Evolutionary conservation across 1,139 yeast genomes (phyloP).

Genomic region (Nakaseomyces delphensis): DNA sequence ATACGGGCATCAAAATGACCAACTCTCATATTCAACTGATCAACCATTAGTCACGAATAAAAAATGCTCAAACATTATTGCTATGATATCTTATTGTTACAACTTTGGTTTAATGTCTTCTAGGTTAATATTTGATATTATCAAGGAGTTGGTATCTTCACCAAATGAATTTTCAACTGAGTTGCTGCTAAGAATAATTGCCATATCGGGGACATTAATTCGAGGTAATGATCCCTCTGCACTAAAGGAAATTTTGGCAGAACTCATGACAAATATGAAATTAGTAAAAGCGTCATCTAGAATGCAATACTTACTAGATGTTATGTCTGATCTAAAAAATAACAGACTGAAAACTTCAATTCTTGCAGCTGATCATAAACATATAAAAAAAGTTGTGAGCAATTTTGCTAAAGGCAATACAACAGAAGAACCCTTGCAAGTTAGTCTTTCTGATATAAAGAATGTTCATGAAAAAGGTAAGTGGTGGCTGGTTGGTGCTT

Average conservation of each 20-base stretch:
- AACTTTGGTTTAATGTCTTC: slow-evolving; percentile 70
- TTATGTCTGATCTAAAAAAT: slow-evolving; percentile 76
- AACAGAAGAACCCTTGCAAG: slow-evolving; percentile 71
- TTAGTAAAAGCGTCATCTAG: slow-evolving; percentile 45
- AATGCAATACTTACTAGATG: slow-evolving; percentile 74
- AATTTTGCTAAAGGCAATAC: slow-evolving; percentile 34
- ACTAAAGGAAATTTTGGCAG: slow-evolving; percentile 64
- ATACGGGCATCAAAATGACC: slow-evolving; percentile 25
- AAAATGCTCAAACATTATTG: slow-evolving; percentile 60
- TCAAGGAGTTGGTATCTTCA: slow-evolving; percentile 46
- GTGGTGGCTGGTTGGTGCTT: slow-evolving; percentile 99
- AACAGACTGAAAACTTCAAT: slow-evolving; percentile 53
- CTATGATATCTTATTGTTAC: slow-evolving; percentile 69
- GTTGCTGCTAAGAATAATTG: slow-evolving; percentile 57
- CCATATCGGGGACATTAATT: slow-evolving; percentile 74
- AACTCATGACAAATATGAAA: slow-evolving; percentile 43
- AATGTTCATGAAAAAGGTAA: slow-evolving; percentile 73
- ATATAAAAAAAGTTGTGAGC: slow-evolving; percentile 59
- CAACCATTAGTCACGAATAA: slow-evolving; percentile 31
- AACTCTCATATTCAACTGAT: slow-evolving; percentile 14
- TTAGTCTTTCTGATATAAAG: slow-evolving; percentile 71
- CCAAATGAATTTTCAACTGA: slow-evolving; percentile 72
- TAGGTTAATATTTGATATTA: slow-evolving; percentile 66
- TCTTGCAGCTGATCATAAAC: slow-evolving; percentile 27
- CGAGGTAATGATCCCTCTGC: slow-evolving; percentile 86